These are phyloP conservation scores for Elsinoe necatrix DNA, from an alignment of 2,329 filamentous ascomycete genomes.

Conservation along the genomic window DNA sequence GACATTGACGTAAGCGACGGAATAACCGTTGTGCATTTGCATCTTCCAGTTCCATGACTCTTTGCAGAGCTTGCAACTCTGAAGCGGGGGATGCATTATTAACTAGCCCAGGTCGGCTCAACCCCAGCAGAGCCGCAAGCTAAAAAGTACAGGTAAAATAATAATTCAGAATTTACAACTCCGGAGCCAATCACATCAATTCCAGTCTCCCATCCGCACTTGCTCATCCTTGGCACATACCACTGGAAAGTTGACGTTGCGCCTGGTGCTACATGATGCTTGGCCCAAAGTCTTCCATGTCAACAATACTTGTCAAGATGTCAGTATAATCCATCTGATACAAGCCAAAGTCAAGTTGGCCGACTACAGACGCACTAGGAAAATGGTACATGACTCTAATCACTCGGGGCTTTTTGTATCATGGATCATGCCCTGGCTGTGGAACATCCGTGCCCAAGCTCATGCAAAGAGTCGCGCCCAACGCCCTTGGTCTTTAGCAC, in stretches of 20 bases:
- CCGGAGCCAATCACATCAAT: slow-evolving; percentile 7
- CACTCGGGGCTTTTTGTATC: background rate
- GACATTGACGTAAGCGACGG: background rate
- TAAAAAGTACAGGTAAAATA: background rate
- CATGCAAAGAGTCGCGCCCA: slow-evolving; percentile 7
- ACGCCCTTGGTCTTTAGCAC: background rate
- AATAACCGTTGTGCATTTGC: background rate
- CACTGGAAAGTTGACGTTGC: background rate
- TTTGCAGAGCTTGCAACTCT: background rate
- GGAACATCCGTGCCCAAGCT: background rate
- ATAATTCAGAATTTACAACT: background rate
- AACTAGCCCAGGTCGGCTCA: background rate
- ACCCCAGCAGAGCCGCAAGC: background rate
- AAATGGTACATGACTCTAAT: background rate
- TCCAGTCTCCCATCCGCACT: background rate
- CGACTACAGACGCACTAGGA: background rate
- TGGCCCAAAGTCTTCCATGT: background rate
- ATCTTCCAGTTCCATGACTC: background rate
- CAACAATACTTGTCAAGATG: background rate
- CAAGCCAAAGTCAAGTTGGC: background rate
- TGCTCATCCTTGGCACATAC: background rate
- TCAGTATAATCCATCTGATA: background rate
- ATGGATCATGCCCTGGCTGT: background rate
- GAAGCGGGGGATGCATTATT: background rate
- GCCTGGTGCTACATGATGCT: background rate